Conservation (phyloP, 768 basidiomycete species). For the Leucosporidium yakuticum region DNA sequence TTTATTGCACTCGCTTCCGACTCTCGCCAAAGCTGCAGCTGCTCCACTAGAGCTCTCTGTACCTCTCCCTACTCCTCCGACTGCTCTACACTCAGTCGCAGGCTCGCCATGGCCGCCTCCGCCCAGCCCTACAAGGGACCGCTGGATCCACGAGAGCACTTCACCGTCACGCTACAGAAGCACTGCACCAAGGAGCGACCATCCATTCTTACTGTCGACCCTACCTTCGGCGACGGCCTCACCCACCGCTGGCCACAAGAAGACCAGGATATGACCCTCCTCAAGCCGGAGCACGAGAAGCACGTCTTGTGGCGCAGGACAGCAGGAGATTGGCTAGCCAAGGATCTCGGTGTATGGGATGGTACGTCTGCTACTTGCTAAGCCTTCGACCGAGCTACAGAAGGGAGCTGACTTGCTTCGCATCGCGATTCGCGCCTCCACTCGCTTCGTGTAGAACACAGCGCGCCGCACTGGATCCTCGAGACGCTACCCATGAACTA, state of each 20-base stretch:
- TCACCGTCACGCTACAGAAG: background rate
- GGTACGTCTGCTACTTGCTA: background rate
- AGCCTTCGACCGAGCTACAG: background rate
- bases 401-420: background rate
- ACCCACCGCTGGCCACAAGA: background rate
- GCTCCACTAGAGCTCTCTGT: too few relatives aligned
- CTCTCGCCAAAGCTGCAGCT: too few relatives aligned
- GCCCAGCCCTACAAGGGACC: too few relatives aligned
- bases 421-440: background rate
- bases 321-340: slow-evolving; percentile 17
- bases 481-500: slow-evolving; percentile 22
- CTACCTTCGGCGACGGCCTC: slow-evolving; percentile 3
- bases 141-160: background rate
- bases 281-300: slow-evolving; percentile 13
- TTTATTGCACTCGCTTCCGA: too few relatives aligned
- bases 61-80: too few relatives aligned
- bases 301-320: slow-evolving; percentile 25
- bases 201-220: background rate
- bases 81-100: too few relatives aligned
- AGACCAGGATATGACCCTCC: background rate
- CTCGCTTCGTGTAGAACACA: background rate
- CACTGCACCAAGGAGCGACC: background rate
- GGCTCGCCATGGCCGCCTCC: too few relatives aligned
- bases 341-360: slow-evolving; percentile 14
- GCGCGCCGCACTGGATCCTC: slow-evolving; percentile 22